Percentiles rank a stretch among this genome's conserved stretches.
phyloP scores from a whole-genome alignment of 768 basidiomycete species.

The Leccinum subgranulosum region DNA sequence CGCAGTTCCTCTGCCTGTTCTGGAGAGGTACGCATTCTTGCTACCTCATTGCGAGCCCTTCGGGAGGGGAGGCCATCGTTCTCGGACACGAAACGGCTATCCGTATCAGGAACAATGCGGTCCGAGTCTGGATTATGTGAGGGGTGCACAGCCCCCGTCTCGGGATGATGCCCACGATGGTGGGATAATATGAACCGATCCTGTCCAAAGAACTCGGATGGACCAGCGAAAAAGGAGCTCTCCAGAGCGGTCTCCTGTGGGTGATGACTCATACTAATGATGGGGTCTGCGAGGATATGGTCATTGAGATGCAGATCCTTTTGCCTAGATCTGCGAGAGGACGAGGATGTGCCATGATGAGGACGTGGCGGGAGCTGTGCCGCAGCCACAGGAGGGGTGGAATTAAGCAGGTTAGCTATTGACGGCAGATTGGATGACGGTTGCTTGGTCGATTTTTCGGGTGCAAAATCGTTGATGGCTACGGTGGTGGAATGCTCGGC shows the following conservation, averaged over 20 bases:
- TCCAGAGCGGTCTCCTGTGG: slow-evolving; percentile 22
- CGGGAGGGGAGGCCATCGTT: slow-evolving; percentile 37
- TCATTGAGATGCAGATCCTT: slow-evolving; percentile 33
- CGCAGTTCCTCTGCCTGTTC: slow-evolving; percentile 69
- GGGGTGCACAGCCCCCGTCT: slow-evolving; percentile 19
- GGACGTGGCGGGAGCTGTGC: slow-evolving; percentile 21
- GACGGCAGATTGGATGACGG: slow-evolving; percentile 31
- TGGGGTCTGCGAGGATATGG: slow-evolving; percentile 22
- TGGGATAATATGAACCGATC: slow-evolving; percentile 33
- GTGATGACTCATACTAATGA: not conserved
- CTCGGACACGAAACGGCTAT: slow-evolving; percentile 51
- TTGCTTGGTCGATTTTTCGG: slow-evolving; percentile 27
- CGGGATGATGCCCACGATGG: slow-evolving; percentile 30
- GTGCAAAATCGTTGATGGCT: slow-evolving; percentile 24
- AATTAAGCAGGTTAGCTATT: slow-evolving; percentile 41
- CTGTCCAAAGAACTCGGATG: slow-evolving; percentile 29
- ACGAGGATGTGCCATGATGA: slow-evolving; percentile 19
- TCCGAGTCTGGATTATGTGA: slow-evolving; percentile 43
- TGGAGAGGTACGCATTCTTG: slow-evolving; percentile 58
- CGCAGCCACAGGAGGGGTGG: slow-evolving; percentile 25
- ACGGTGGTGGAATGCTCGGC: slow-evolving; percentile 32
- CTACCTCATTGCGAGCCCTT: slow-evolving; percentile 27
- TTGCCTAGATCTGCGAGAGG: slow-evolving; percentile 29
- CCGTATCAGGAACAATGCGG: slow-evolving; percentile 48
- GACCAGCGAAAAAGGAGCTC: slow-evolving; percentile 31